Evolutionary conservation across 257 asterid genomes (phyloP).

Genomic region (Echites panduratus): DNA sequence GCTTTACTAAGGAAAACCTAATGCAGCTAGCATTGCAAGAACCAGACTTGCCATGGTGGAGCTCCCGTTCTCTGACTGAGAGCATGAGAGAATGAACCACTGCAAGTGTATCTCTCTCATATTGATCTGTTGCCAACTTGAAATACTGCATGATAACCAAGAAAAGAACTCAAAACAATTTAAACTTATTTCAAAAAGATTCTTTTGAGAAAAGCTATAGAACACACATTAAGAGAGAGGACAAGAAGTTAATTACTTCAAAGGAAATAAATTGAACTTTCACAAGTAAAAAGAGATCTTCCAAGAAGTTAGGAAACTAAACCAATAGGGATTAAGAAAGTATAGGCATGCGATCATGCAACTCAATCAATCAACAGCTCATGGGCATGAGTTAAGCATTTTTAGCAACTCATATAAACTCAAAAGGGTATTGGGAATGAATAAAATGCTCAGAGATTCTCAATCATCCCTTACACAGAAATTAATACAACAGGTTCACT

Average conservation of each 20-base stretch:
- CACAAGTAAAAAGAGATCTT: neutral
- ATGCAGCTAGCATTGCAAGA: constrained; percentile 72
- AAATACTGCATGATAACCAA: constrained; percentile 35
- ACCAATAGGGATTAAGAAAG: neutral
- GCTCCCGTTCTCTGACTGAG: constrained; percentile 45
- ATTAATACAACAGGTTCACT: neutral
- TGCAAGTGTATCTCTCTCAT: constrained; percentile 42
- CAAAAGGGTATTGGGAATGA: neutral
- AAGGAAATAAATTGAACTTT: neutral
- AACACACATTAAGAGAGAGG: neutral
- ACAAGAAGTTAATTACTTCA: neutral
- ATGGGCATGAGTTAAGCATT: neutral
- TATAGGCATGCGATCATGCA: neutral
- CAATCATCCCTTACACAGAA: neutral
- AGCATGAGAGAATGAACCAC: constrained; percentile 51
- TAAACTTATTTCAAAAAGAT: neutral
- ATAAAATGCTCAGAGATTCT: neutral
- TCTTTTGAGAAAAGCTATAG: neutral
- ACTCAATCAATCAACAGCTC: neutral
- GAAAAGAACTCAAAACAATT: neutral
- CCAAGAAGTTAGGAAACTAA: neutral
- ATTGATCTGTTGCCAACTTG: constrained; percentile 47
- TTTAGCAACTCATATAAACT: neutral
- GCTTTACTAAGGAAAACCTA: constrained; percentile 56
- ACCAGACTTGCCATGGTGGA: constrained; percentile 38